phyloP scores from a whole-genome alignment of 208 protist genomes.

The Crithidia fasciculata region DNA sequence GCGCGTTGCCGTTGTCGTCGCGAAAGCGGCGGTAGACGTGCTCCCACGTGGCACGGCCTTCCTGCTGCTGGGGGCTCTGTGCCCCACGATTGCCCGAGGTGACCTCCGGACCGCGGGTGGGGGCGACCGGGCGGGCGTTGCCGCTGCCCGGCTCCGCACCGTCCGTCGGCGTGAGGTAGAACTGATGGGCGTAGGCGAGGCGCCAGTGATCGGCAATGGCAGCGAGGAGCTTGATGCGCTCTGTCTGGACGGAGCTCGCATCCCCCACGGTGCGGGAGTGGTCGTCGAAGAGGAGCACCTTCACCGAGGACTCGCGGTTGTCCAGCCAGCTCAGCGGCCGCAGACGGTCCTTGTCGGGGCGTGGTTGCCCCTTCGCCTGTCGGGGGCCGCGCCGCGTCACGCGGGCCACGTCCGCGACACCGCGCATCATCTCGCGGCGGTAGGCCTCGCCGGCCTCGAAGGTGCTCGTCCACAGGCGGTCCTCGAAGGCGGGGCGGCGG shows the following conservation, averaged over 20 bases:
- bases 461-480: slow-evolving; percentile 30
- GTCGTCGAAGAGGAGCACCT: slow-evolving; percentile 36
- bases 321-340: slow-evolving; percentile 39
- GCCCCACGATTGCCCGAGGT: not conserved
- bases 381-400: not conserved
- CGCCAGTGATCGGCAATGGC: slow-evolving; percentile 29
- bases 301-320: slow-evolving; percentile 24
- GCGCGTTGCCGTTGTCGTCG: slow-evolving; percentile 16
- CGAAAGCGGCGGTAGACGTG: slow-evolving; percentile 30
- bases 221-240: slow-evolving; percentile 28
- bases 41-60: slow-evolving; percentile 19
- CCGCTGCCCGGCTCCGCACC: slow-evolving; percentile 17
- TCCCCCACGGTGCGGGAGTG: slow-evolving; percentile 30
- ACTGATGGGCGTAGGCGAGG: slow-evolving; percentile 30
- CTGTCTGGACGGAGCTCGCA: slow-evolving; percentile 25
- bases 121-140: not conserved
- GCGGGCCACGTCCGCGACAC: not conserved
- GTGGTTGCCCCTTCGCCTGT: not conserved
- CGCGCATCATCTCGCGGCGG: not conserved
- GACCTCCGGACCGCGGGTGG: not conserved
- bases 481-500: slow-evolving; percentile 16
- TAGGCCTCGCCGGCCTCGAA: slow-evolving; percentile 19
- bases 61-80: not conserved
- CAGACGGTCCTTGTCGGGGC: slow-evolving; percentile 4
- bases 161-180: slow-evolving; percentile 21